Conservation (phyloP, 768 basidiomycete species). For the Flagelloscypha sp. region DNA sequence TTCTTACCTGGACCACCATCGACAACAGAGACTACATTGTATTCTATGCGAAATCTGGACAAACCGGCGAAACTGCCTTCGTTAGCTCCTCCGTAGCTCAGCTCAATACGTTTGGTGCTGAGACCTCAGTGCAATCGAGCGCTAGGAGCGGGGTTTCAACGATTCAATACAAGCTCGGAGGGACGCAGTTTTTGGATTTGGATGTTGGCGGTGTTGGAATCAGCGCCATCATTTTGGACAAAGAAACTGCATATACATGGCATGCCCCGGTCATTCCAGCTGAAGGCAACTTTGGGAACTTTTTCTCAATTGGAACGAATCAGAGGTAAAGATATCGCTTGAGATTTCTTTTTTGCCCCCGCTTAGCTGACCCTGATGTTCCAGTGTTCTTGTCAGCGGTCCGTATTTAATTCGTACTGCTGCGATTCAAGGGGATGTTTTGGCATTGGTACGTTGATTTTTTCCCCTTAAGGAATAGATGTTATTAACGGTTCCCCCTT, state of each 20-base stretch:
- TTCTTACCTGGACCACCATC: constrained; percentile 49
- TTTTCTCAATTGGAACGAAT: constrained; percentile 39
- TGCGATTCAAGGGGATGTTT: constrained; percentile 26
- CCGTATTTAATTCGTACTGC: constrained; percentile 49
- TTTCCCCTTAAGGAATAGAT: neutral
- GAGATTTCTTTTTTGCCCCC: neutral
- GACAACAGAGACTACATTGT: constrained; percentile 33
- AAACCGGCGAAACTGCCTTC: constrained; percentile 38
- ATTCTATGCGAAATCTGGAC: constrained; percentile 31
- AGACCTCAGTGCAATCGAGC: constrained; percentile 23
- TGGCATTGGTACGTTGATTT: constrained; percentile 22
- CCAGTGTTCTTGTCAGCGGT: constrained; percentile 38
- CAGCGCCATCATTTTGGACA: constrained; percentile 34
- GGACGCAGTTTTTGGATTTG: constrained; percentile 27
- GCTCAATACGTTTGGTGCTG: constrained; percentile 20
- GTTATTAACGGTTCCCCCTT: too few species aligned
- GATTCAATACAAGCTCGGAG: constrained; percentile 28
- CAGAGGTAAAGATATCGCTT: constrained; percentile 23
- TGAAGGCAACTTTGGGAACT: constrained; percentile 29
- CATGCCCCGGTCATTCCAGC: constrained; percentile 38
- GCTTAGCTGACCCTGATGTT: neutral
- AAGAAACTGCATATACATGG: constrained; percentile 38
- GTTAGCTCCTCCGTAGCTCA: constrained; percentile 22
- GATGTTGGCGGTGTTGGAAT: constrained; percentile 17
- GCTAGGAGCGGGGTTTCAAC: constrained; percentile 30